These are phyloP conservation scores for Leccinum subtestaceum DNA, from an alignment of 768 basidiomycete genomes.

Conservation along the genomic window DNA sequence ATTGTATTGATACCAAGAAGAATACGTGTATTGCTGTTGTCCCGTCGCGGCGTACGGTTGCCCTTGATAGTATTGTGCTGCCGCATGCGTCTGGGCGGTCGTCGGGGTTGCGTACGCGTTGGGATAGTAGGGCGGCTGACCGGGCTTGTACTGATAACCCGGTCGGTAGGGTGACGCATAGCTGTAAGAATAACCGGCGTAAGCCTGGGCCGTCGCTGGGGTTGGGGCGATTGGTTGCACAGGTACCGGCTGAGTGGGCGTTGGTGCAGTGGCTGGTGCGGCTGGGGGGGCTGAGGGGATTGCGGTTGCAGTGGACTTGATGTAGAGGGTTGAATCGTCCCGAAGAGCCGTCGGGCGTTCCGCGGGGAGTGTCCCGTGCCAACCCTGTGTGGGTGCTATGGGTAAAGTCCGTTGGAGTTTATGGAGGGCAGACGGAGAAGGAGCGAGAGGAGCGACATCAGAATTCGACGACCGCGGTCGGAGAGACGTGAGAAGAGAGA, in stretches of 20 bases:
- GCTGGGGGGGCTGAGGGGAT: constrained; percentile 34
- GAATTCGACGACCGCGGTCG: constrained; percentile 58
- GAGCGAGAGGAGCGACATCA: constrained; percentile 49
- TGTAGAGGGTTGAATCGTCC: constrained; percentile 72
- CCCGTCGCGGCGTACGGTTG: constrained; percentile 35
- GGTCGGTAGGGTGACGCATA: constrained; percentile 36
- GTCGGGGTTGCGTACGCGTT: constrained; percentile 27
- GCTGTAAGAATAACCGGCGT: constrained; percentile 34
- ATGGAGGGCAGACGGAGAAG: constrained; percentile 62
- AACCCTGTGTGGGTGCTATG: constrained; percentile 55
- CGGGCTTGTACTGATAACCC: constrained; percentile 38
- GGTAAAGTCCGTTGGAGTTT: constrained; percentile 71
- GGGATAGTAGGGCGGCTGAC: constrained; percentile 34
- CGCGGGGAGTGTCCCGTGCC: constrained; percentile 71
- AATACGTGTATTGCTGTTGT: constrained; percentile 42
- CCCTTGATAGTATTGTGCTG: constrained; percentile 37
- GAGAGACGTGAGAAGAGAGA: constrained; percentile 64
- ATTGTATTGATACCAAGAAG: constrained; percentile 45
- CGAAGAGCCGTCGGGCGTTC: constrained; percentile 58
- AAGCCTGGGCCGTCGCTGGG: constrained; percentile 29
- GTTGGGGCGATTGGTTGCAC: constrained; percentile 23
- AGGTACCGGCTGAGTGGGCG: constrained; percentile 27
- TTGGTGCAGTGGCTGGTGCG: constrained; percentile 34
- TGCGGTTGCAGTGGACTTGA: constrained; percentile 44
- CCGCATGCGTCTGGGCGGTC: constrained; percentile 25